phyloP scores from a whole-genome alignment of 2,329 filamentous ascomycete species.

The Aspergillus sp. region DNA sequence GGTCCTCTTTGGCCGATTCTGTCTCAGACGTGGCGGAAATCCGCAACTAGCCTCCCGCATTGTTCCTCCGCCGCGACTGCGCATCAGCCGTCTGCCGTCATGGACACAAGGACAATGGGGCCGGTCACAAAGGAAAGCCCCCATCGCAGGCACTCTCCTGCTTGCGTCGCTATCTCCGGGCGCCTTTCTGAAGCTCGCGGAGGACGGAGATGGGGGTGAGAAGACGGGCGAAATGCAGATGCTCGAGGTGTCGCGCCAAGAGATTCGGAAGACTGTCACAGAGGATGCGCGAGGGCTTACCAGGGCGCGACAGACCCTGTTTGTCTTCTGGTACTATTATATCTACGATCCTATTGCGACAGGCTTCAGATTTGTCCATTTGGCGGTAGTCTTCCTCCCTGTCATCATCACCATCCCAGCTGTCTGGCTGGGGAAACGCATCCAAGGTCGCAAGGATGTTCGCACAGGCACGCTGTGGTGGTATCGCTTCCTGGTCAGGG shows the following conservation, averaged over 20 bases:
- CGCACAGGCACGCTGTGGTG: constrained; percentile 84
- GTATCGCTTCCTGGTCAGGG: constrained; percentile 81
- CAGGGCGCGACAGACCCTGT: constrained; percentile 57
- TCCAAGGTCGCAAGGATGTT: constrained; percentile 67
- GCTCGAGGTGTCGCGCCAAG: constrained; percentile 75
- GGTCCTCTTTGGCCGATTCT: constrained; percentile 50
- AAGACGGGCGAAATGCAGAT: constrained; percentile 81
- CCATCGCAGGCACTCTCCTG: constrained; percentile 29
- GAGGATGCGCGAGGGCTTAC: constrained; percentile 60
- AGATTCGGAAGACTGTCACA: constrained; percentile 68
- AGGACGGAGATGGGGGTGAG: constrained; percentile 47
- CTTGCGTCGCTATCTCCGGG: constrained; percentile 53
- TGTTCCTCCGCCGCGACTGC: constrained; percentile 29
- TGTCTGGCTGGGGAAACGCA: constrained; percentile 72
- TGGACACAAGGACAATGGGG: constrained; percentile 19
- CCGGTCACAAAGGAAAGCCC: constrained; percentile 19
- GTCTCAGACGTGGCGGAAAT: constrained; percentile 42
- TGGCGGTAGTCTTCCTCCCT: constrained; percentile 85
- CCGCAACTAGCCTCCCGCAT: constrained; percentile 32
- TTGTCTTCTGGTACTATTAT: constrained; percentile 64
- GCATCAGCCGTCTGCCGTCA: constrained; percentile 19
- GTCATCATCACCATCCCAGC: constrained; percentile 76
- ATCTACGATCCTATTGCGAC: constrained; percentile 77
- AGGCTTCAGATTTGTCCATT: constrained; percentile 79
- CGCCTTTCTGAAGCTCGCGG: constrained; percentile 58